Evolutionary conservation across 2,329 filamentous ascomycete species (phyloP), one percentile per base, ranked within the genome.

Genomic region (Pseudogymnoascus sp.): DNA sequence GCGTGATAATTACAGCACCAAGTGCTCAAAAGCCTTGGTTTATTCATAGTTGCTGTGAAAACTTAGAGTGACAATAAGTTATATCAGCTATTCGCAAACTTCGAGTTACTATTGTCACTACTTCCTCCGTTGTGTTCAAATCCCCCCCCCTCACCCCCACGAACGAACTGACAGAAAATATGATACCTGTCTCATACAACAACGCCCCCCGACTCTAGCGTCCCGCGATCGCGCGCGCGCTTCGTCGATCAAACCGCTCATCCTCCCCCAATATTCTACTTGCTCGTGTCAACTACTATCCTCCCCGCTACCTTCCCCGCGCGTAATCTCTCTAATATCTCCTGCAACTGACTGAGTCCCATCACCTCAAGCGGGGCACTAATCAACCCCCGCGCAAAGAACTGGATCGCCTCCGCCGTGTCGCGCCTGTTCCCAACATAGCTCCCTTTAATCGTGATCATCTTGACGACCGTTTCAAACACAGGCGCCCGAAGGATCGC

Each of bases 361-460:
- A 91, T 86, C 6, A 85, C 84, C 87, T 96, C 96, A 84, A 83
- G 95, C 6, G 93, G 93, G 4, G 87, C 87, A 73, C 91, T 88
- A 82, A 97, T 93, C 67, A 96, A 78, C 14, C 93, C 93, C 21
- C 89, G 83, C 63, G 83, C 79, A 81, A 85, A 97, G 80, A 97
- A 97, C 68, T 97, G 93, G 66, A 97, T 81, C 2, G 93, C 93
- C 80, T 97, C 93, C 61, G 87, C 84, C 0, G 87, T 88, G 74
- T 97, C 93, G 74, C 89, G 87, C 68, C 93, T 85, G 80, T 96
- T 97, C 63, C 93, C 93, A 68, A 97, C 93, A 74, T 97, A 97
- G 70, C 87, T 91, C 65, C 93, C 93, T 80, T 90, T 90, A 81
- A 97, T 97, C 70, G 78, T 87, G 79, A 97, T 87, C 91, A 96